A percentile compares a stretch with the other conserved stretches of the same genome.
Conservation (phyloP, 1,139 yeast species). For the Yarrowia galli region DNA sequence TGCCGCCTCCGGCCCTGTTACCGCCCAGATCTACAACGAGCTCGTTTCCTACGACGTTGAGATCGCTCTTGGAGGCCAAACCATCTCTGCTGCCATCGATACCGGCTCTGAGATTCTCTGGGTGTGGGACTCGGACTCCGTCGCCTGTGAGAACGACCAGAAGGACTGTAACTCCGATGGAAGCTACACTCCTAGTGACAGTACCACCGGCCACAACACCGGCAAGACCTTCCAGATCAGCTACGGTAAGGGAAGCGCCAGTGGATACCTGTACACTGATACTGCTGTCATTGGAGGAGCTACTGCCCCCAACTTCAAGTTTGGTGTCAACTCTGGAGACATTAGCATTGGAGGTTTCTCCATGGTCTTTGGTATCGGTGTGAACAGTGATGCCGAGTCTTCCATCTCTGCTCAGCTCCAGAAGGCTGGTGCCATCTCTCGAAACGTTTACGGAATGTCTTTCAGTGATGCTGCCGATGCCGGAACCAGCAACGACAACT, state of each 20-base stretch:
- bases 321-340: neutral
- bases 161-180: neutral
- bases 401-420: slow-evolving; percentile 20
- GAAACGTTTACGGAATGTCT: slow-evolving; percentile 16
- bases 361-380: slow-evolving; percentile 22
- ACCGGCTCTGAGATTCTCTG: slow-evolving; percentile 23
- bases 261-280: neutral
- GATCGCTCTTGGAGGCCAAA: slow-evolving; percentile 10
- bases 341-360: neutral
- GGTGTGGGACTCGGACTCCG: neutral
- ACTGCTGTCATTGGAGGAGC: slow-evolving; percentile 5
- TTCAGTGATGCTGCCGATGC: neutral
- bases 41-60: slow-evolving; percentile 8
- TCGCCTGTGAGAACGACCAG: slow-evolving; percentile 22
- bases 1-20: neutral
- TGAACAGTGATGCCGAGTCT: neutral
- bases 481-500: slow-evolving; percentile 44
- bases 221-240: neutral
- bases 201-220: neutral
- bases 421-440: neutral
- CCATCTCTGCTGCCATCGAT: neutral
- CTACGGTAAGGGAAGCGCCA: slow-evolving; percentile 4
- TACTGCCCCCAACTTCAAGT: slow-evolving; percentile 8
- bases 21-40: slow-evolving; percentile 14
- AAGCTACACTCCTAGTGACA: neutral